Conservation (phyloP, 441 rosid species). For the Jatropha podagrica region DNA sequence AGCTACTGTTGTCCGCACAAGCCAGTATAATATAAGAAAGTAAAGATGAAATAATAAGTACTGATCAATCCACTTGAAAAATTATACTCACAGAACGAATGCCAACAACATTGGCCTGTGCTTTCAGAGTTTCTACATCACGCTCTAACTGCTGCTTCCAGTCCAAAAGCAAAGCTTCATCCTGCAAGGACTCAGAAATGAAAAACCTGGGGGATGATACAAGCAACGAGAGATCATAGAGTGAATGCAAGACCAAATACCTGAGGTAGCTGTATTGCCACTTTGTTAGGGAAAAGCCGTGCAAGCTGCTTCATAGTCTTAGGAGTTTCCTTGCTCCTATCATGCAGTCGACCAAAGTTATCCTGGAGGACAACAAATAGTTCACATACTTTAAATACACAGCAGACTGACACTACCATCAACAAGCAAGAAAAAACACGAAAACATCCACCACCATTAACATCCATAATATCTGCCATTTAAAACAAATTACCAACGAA, state of each 20-base stretch:
- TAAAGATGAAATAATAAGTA: neutral
- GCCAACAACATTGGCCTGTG: slow-evolving; percentile 67
- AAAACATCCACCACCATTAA: slow-evolving; percentile 1
- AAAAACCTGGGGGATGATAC: neutral
- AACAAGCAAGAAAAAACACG: neutral
- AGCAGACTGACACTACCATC: neutral
- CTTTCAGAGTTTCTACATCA: slow-evolving; percentile 87
- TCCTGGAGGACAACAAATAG: slow-evolving; percentile 52
- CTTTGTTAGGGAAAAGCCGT: slow-evolving; percentile 95
- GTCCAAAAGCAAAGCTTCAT: slow-evolving; percentile 83
- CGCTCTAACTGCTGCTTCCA: slow-evolving; percentile 97
- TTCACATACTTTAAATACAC: neutral
- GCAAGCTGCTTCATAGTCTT: slow-evolving; percentile 90
- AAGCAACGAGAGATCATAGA: slow-evolving; percentile 3
- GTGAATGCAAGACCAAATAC: slow-evolving; percentile 32
- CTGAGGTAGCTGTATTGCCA: slow-evolving; percentile 97
- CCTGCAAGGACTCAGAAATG: slow-evolving; percentile 50
- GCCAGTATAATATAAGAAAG: neutral
- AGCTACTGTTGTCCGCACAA: neutral
- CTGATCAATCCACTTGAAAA: neutral
- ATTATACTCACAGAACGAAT: slow-evolving; percentile 66
- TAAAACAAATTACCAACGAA: neutral
- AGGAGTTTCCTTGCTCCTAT: slow-evolving; percentile 87
- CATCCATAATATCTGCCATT: neutral
- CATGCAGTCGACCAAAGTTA: slow-evolving; percentile 83